Evolutionary conservation across 805 yeast genomes (phyloP), one percentile per base, ranked within the genome.

Genomic region (Starmera quercuum): DNA sequence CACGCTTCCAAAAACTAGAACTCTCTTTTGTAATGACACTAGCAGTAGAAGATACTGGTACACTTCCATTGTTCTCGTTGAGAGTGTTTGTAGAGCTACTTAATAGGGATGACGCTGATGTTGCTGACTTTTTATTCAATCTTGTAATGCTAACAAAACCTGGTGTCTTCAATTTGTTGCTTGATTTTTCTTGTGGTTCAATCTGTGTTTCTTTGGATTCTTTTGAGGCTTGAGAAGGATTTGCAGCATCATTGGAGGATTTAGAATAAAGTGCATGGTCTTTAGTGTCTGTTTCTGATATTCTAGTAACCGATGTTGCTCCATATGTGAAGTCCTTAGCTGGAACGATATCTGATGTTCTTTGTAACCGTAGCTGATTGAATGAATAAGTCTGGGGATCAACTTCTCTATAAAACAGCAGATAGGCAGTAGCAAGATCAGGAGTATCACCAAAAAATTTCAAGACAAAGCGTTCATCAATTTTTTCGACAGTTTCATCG

Each of bases 401-500:
- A n/a, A 68, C 63, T 41, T 75, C 79, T 45, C 74, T 78, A 56
- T 90, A 90, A 48, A 88, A 84, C 34, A 92, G 61, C 19, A 92
- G 78, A 56, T 92, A 92, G 1, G 97, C 97, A 19, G 95, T 81
- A 0, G 96, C 87, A 49, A 85, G 68, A 7, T 95, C 92, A 3
- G 83, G 81, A 4, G 82, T 77, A 53, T 85, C 90, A 19, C 97
- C 97, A 48, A 85, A 81, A 50, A 88, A 92, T 46, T 82, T 73
- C 55, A 78, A 68, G 4, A 92, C 96, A 44, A 81, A 86, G 26
- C 73, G 64, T 41, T 86, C 95, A 44, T 80, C 86, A 8, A 92
- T 87, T 12, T 81, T 63, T 53, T 90, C 97, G 2, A 90, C 96
- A 5, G 92, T 78, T 56, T 92, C 97, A 55, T 92, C 98, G 54